Conservation (phyloP, 306 rosid species). For the Cucumis cinereus region DNA sequence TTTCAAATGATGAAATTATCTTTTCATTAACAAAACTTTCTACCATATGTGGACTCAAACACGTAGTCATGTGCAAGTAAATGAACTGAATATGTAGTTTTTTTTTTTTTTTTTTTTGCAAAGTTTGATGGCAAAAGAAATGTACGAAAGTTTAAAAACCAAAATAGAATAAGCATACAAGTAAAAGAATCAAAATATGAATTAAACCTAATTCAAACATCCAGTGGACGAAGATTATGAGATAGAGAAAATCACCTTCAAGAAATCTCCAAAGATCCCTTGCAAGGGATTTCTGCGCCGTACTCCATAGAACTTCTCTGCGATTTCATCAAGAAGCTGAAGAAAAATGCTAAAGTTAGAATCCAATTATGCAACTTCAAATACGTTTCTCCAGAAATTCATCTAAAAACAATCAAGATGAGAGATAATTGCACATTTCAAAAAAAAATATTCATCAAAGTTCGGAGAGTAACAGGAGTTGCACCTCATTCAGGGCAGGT, state of each 20-base stretch:
- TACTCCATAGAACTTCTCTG: conserved; percentile 74
- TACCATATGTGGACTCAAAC: not conserved
- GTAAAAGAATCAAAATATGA: not conserved
- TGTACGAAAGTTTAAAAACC: not conserved
- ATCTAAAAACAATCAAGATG: not conserved
- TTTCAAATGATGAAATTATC: not conserved
- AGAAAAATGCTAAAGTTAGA: conserved; percentile 26
- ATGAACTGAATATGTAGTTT: not conserved
- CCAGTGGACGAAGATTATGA: not conserved
- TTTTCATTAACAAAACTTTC: not conserved
- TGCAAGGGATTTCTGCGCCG: conserved; percentile 67
- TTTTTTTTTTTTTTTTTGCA: not conserved
- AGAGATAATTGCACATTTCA: not conserved
- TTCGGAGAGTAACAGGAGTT: not conserved
- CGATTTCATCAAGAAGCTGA: conserved; percentile 82
- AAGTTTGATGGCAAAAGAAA: not conserved
- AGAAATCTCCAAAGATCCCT: conserved; percentile 93
- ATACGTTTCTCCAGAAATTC: not conserved
- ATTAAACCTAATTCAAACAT: not conserved
- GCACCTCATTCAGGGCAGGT: conserved; percentile 74
- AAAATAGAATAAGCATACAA: not conserved
- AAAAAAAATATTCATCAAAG: not conserved
- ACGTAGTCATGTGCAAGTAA: not conserved
- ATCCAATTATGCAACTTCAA: not conserved
- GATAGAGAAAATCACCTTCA: conserved; percentile 35